Conservation (phyloP, 2,329 filamentous ascomycete species). For the Alternaria longipes region DNA sequence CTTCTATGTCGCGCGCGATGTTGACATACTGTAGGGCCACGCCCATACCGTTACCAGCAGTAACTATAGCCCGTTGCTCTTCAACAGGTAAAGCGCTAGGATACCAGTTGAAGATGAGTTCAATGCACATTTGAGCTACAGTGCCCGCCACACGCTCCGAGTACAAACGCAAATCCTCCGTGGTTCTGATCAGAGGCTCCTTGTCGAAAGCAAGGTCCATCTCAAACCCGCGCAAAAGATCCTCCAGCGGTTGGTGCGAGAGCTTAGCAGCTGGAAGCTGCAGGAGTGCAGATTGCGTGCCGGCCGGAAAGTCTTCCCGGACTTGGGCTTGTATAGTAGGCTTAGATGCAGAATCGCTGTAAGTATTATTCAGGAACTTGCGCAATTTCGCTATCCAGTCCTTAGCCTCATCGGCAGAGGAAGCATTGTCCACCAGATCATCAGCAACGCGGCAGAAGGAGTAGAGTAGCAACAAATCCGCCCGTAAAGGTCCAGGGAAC, state of each 20-base stretch:
- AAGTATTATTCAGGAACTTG: conserved; percentile 65
- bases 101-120: conserved; percentile 71
- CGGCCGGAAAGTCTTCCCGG: conserved; percentile 61
- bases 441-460: conserved; percentile 79
- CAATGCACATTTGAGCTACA: conserved; percentile 73
- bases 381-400: conserved; percentile 68
- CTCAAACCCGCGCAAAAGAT: conserved; percentile 72
- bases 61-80: conserved; percentile 58
- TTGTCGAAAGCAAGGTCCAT: conserved; percentile 69
- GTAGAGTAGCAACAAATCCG: conserved; percentile 75
- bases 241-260: conserved; percentile 67
- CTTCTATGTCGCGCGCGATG: conserved; percentile 76
- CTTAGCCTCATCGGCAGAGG: conserved; percentile 61
- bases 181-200: conserved; percentile 64
- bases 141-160: conserved; percentile 75
- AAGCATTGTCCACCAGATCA: conserved; percentile 74
- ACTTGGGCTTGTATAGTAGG: conserved; percentile 48
- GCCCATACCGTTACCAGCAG: conserved; percentile 72
- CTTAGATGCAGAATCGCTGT: conserved; percentile 41
- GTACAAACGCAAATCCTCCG: conserved; percentile 69
- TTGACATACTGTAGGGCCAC: conserved; percentile 80
- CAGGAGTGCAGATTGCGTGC: conserved; percentile 64
- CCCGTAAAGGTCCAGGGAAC: conserved; percentile 72
- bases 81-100: conserved; percentile 41
- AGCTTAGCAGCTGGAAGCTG: conserved; percentile 68